Percentiles rank a stretch among this genome's conserved stretches.
Evolutionary conservation across 2,329 filamentous ascomycete species (phyloP).

Genomic region (Macrophomina pseudophaseolina): DNA sequence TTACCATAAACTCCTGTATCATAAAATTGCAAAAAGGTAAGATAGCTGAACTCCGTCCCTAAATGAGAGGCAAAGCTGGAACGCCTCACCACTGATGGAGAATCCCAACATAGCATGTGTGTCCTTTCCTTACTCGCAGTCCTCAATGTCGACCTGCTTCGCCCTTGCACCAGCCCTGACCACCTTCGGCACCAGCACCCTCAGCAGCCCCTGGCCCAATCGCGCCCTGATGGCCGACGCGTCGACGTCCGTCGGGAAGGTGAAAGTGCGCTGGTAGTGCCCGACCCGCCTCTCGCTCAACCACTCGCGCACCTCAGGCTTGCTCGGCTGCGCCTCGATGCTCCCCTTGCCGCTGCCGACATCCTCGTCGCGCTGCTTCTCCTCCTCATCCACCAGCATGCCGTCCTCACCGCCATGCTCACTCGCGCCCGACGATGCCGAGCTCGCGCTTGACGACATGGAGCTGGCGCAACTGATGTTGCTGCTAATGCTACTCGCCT

Average conservation of each 20-base stretch:
- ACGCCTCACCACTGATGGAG: neutral
- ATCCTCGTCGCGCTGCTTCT: neutral
- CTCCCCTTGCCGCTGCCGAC: neutral
- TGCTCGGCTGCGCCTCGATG: conserved; percentile 20
- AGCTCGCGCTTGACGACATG: conserved; percentile 10
- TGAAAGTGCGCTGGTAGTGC: conserved; percentile 28
- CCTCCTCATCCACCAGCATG: conserved; percentile 30
- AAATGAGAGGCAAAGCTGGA: neutral
- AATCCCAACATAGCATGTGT: neutral
- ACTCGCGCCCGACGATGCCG: neutral
- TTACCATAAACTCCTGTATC: neutral
- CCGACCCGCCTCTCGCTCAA: conserved; percentile 27
- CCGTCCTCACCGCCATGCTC: conserved; percentile 31
- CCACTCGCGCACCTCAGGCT: conserved; percentile 27
- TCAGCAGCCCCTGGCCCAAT: conserved; percentile 26
- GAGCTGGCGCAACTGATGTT: neutral
- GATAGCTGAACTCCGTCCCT: neutral
- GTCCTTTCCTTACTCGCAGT: conserved; percentile 3
- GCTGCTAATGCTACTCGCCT: neutral
- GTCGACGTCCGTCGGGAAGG: conserved; percentile 28
- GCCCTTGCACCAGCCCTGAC: neutral
- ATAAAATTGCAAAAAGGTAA: neutral
- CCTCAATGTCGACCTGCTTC: conserved; percentile 22
- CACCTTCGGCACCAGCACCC: conserved; percentile 28
- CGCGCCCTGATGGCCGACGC: conserved; percentile 23